phyloP scores from a whole-genome alignment of 441 rosid species.

The Monsonia emarginata region DNA sequence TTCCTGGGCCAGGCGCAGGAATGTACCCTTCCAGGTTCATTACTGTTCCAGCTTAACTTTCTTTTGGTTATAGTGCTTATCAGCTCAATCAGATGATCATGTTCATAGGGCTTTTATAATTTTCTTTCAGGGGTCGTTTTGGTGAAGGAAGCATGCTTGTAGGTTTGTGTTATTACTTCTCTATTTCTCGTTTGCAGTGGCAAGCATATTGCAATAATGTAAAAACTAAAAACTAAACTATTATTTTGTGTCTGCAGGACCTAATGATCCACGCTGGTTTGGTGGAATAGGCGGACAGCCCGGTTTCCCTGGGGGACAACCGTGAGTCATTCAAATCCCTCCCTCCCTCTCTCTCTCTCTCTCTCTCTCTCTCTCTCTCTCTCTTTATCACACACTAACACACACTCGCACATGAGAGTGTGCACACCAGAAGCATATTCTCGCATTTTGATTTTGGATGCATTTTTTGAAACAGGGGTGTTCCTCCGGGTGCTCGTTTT shows the following conservation, averaged over 20 bases:
- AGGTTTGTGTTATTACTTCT: conserved; percentile 32
- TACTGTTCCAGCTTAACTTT: background rate
- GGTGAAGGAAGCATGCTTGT: conserved; percentile 59
- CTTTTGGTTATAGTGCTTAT: background rate
- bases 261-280: conserved; percentile 57
- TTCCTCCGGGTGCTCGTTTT: conserved; percentile 91
- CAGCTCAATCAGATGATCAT: background rate
- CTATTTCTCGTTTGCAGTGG: background rate
- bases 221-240: background rate
- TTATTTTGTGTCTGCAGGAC: conserved; percentile 42
- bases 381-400: background rate
- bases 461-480: conserved; percentile 41
- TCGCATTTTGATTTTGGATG: background rate
- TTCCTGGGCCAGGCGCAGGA: conserved; percentile 76
- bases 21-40: conserved; percentile 53
- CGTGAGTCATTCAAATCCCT: conserved; percentile 33
- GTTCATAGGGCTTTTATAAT: conserved; percentile 8
- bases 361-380: too few species aligned
- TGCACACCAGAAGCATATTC: background rate
- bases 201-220: background rate
- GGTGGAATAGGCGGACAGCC: conserved; percentile 32
- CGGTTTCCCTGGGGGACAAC: conserved; percentile 39
- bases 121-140: conserved; percentile 45
- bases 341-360: background rate
- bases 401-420: too few species aligned